Evolutionary conservation across 2,329 filamentous ascomycete genomes (phyloP).

Genomic region (Alternaria ethzedia): DNA sequence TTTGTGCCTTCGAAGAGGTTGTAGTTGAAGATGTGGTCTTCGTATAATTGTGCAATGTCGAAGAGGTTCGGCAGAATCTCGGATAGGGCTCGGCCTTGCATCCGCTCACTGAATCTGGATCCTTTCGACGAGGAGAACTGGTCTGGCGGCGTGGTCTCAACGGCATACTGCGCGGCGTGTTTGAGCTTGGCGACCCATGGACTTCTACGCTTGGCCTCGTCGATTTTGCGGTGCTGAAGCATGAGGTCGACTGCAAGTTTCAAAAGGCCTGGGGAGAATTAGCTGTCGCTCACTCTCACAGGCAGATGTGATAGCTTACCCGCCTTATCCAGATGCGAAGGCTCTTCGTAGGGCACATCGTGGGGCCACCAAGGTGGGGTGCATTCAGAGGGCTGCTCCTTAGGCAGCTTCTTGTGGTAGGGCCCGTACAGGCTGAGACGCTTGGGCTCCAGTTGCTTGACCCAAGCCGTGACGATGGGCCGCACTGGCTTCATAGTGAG

Average conservation of each 20-base stretch:
- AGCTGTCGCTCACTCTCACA: neutral
- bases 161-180: conserved; percentile 24
- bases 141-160: conserved; percentile 28
- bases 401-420: conserved; percentile 31
- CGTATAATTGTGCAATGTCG: conserved; percentile 33
- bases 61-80: conserved; percentile 38
- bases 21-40: conserved; percentile 38
- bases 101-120: conserved; percentile 26
- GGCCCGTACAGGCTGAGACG: conserved; percentile 32
- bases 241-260: conserved; percentile 38
- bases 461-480: conserved; percentile 41
- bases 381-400: conserved; percentile 12
- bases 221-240: conserved; percentile 35
- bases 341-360: conserved; percentile 38
- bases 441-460: conserved; percentile 36
- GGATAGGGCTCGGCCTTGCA: conserved; percentile 34
- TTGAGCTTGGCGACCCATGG: conserved; percentile 36
- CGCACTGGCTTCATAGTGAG: conserved; percentile 43
- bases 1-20: conserved; percentile 30
- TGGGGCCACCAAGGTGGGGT: conserved; percentile 42
- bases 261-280: conserved; percentile 27
- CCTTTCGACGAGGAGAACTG: conserved; percentile 38
- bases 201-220: conserved; percentile 29
- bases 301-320: conserved; percentile 17
- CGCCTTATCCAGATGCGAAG: conserved; percentile 39